Conservation (phyloP, 2,329 filamentous ascomycete genomes). For the Alternaria ventricosa region DNA sequence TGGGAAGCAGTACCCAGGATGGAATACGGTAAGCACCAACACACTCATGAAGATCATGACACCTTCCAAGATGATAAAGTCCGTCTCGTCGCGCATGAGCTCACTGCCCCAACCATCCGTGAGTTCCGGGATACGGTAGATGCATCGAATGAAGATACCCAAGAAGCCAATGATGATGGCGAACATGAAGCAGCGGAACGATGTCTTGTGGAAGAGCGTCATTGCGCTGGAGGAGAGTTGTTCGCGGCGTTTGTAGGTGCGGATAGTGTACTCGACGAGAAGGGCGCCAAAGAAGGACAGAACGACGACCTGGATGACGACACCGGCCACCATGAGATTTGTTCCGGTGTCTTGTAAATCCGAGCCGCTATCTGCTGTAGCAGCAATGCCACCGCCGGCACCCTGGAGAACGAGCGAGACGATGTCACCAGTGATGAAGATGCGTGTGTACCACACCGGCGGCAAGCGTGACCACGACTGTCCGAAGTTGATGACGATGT, state of each 20-base stretch:
- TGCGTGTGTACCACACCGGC: constrained; percentile 59
- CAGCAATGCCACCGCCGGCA: constrained; percentile 64
- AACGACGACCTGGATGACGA: constrained; percentile 63
- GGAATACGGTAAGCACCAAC: constrained; percentile 55
- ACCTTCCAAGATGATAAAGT: constrained; percentile 61
- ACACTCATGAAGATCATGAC: constrained; percentile 59
- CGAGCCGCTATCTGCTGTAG: constrained; percentile 54
- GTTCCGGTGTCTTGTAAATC: constrained; percentile 55
- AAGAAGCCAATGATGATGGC: constrained; percentile 52
- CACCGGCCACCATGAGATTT: constrained; percentile 64
- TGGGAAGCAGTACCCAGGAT: constrained; percentile 53
- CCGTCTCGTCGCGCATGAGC: constrained; percentile 56
- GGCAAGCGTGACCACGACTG: constrained; percentile 36
- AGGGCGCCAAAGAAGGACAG: constrained; percentile 56
- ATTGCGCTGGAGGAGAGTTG: constrained; percentile 28
- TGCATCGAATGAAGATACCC: constrained; percentile 56
- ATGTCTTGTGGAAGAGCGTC: constrained; percentile 26
- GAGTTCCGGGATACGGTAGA: constrained; percentile 59
- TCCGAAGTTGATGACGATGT: constrained; percentile 64
- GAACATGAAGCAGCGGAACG: constrained; percentile 40
- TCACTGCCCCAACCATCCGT: constrained; percentile 54
- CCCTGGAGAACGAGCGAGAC: constrained; percentile 66
- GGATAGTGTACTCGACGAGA: constrained; percentile 47
- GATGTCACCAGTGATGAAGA: constrained; percentile 67
- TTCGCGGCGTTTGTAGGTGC: constrained; percentile 37